These are phyloP conservation scores for Termitomyces sp. DNA, from an alignment of 768 basidiomycete species.

Conservation along the genomic window DNA sequence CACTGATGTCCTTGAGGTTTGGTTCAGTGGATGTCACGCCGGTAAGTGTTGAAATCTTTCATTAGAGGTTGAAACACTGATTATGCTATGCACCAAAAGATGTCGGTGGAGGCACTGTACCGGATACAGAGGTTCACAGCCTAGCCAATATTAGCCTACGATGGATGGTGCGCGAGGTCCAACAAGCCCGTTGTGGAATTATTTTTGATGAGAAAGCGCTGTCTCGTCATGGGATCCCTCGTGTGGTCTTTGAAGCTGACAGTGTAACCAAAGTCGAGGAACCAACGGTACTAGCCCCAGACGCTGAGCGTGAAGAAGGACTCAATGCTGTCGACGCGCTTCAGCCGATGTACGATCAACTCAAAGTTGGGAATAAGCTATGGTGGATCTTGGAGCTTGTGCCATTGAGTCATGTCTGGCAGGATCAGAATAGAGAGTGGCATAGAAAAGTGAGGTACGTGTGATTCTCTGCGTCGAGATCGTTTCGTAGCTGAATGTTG, in stretches of 20 bases:
- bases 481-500: background rate
- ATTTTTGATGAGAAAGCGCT: constrained; percentile 49
- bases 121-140: constrained; percentile 33
- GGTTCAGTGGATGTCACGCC: constrained; percentile 71
- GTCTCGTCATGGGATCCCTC: constrained; percentile 16
- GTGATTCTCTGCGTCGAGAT: background rate
- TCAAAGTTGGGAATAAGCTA: constrained; percentile 27
- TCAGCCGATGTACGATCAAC: constrained; percentile 48
- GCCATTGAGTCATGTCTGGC: constrained; percentile 48
- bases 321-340: constrained; percentile 29
- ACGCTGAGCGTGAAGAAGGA: constrained; percentile 3
- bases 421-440: constrained; percentile 52
- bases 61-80: background rate
- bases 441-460: constrained; percentile 49
- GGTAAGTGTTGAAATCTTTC: constrained; percentile 36
- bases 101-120: constrained; percentile 60
- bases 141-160: constrained; percentile 60
- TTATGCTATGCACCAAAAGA: constrained; percentile 30
- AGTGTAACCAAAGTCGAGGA: constrained; percentile 25
- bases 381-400: constrained; percentile 79
- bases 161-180: constrained; percentile 76
- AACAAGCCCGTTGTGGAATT: constrained; percentile 52
- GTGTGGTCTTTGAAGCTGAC: background rate
- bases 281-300: constrained; percentile 7
- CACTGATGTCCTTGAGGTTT: constrained; percentile 66